phyloP scores from a whole-genome alignment of 768 basidiomycete species.

The Lentinula sp. region DNA sequence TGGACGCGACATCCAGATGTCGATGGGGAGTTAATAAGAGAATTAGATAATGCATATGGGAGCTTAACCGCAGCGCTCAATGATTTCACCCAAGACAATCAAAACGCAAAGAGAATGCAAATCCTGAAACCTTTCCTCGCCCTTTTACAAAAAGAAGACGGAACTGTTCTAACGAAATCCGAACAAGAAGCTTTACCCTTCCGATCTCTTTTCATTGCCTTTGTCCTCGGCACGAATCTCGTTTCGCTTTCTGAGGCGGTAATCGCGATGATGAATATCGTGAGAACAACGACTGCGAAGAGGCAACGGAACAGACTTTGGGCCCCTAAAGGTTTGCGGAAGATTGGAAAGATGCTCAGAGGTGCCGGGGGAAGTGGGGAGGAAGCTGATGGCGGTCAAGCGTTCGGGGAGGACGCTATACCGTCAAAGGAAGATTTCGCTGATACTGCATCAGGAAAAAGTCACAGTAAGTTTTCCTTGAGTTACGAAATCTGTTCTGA shows the following conservation, averaged over 20 bases:
- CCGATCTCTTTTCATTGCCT: constrained; percentile 41
- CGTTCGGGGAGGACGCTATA: constrained; percentile 17
- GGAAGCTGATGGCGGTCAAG: constrained; percentile 18
- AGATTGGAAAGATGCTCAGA: constrained; percentile 4
- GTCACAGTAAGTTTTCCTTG: background rate
- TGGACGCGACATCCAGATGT: constrained; percentile 17
- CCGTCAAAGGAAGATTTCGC: constrained; percentile 12
- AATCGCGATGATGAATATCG: constrained; percentile 26
- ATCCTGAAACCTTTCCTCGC: constrained; percentile 38
- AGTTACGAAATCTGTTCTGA: background rate
- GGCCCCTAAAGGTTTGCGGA: constrained; percentile 41
- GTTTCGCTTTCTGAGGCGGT: constrained; percentile 30
- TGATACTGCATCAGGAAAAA: constrained; percentile 4
- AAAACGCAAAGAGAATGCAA: constrained; percentile 21
- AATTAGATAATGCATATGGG: constrained; percentile 20
- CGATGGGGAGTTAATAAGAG: constrained; percentile 12
- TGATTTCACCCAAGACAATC: constrained; percentile 19
- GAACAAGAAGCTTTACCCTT: constrained; percentile 18
- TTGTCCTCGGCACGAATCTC: constrained; percentile 42
- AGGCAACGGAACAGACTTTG: constrained; percentile 37
- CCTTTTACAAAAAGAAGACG: constrained; percentile 21
- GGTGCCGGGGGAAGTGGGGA: constrained; percentile 21
- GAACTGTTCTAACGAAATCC: constrained; percentile 5
- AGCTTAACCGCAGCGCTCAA: constrained; percentile 19
- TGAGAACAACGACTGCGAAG: constrained; percentile 30